phyloP scores from a whole-genome alignment of 2,329 filamentous ascomycete genomes.

The Camptophora hylomeconis region DNA sequence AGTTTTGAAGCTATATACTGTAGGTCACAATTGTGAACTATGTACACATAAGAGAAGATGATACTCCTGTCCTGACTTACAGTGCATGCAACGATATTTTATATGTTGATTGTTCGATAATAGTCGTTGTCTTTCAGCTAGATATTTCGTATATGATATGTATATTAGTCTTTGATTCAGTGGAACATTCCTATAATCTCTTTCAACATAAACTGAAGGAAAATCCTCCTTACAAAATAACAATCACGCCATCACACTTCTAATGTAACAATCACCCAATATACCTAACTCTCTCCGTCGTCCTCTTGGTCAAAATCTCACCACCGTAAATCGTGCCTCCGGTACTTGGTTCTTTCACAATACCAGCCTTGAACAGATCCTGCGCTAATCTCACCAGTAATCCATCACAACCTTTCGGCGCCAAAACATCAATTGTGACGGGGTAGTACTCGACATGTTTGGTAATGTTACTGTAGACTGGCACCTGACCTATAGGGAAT shows the following conservation, averaged over 20 bases:
- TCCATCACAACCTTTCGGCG: slow-evolving; percentile 42
- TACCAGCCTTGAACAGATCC: slow-evolving; percentile 5
- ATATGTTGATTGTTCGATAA: too few relatives aligned
- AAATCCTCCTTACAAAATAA: neutral
- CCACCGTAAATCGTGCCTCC: slow-evolving; percentile 4
- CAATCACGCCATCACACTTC: slow-evolving; percentile 1
- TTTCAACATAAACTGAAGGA: too few relatives aligned
- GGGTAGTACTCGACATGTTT: slow-evolving; percentile 39
- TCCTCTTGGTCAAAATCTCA: slow-evolving; percentile 5
- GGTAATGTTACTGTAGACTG: slow-evolving; percentile 31
- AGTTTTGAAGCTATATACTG: too few relatives aligned
- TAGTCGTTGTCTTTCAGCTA: too few relatives aligned
- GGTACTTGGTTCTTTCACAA: slow-evolving; percentile 1
- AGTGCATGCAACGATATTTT: too few relatives aligned
- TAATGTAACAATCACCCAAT: neutral
- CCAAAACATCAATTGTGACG: slow-evolving; percentile 45
- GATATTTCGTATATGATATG: too few relatives aligned
- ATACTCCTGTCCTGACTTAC: too few relatives aligned
- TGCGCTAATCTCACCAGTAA: slow-evolving; percentile 1
- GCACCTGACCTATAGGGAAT: slow-evolving; percentile 8
- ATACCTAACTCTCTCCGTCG: neutral
- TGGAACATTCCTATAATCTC: too few relatives aligned
- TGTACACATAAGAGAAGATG: too few relatives aligned
- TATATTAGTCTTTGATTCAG: too few relatives aligned
- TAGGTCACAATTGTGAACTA: too few relatives aligned